phyloP scores from a whole-genome alignment of 495 filamentous ascomycete genomes.

The Talaromyces ruber region DNA sequence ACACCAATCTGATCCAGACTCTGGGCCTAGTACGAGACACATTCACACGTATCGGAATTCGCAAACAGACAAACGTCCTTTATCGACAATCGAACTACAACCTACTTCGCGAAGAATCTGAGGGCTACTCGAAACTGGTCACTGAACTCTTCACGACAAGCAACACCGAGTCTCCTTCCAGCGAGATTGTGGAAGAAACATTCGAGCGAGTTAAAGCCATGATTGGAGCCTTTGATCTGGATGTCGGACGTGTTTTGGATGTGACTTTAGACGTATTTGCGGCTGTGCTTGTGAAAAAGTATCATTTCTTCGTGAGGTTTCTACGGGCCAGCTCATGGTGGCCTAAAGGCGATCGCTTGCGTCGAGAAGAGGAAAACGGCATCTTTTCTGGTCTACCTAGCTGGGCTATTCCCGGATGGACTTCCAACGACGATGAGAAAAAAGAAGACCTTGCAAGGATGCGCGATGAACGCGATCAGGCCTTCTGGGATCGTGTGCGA shows the following conservation, averaged over 20 bases:
- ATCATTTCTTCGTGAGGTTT: conserved; percentile 87
- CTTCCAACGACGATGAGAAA: conserved; percentile 57
- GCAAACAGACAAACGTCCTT: conserved; percentile 81
- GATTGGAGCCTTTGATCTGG: conserved; percentile 86
- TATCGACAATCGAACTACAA: conserved; percentile 98
- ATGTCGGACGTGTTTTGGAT: conserved; percentile 90
- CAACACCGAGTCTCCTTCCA: conserved; percentile 49
- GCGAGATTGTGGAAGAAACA: conserved; percentile 58
- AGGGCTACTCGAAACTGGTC: conserved; percentile 84
- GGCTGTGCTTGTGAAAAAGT: conserved; percentile 73
- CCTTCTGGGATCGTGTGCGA: conserved; percentile 77
- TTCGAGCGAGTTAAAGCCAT: conserved; percentile 80
- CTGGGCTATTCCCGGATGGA: conserved; percentile 72
- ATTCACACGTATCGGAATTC: conserved; percentile 73
- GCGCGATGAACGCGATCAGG: conserved; percentile 55
- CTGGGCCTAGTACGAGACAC: conserved; percentile 74
- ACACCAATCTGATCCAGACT: conserved; percentile 60
- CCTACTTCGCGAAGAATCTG: conserved; percentile 86
- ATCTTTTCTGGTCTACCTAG: conserved; percentile 53
- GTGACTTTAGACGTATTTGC: conserved; percentile 86
- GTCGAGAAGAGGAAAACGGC: conserved; percentile 19
- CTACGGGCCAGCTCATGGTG: conserved; percentile 93
- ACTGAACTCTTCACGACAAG: conserved; percentile 83
- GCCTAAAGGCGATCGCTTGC: conserved; percentile 53
- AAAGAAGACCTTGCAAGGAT: conserved; percentile 37